phyloP scores from a whole-genome alignment of 352 stramenopile genomes.

The Globisporangium orthogonon region DNA sequence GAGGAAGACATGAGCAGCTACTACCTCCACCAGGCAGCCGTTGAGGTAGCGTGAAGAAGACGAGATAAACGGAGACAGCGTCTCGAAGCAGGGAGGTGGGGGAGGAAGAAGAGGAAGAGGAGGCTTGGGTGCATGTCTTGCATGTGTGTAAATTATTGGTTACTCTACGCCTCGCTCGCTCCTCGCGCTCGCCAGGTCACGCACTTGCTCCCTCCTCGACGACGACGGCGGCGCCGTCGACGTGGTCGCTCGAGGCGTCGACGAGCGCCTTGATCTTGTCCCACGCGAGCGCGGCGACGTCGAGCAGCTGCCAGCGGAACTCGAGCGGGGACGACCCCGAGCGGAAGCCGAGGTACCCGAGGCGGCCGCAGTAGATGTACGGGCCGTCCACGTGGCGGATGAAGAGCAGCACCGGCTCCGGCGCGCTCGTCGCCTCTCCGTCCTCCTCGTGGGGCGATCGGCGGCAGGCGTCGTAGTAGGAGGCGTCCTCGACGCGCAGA shows the following conservation, averaged over 20 bases:
- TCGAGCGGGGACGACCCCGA: constrained; percentile 29
- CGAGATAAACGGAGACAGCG: constrained; percentile 1
- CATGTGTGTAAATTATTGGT: constrained; percentile 2
- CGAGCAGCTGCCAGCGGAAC: constrained; percentile 64
- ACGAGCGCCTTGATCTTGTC: constrained; percentile 20
- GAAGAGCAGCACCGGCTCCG: constrained; percentile 40
- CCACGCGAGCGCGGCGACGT: constrained; percentile 26
- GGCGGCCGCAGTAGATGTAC: constrained; percentile 62
- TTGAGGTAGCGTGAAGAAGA: constrained; percentile 31
- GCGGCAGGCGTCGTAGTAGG: constrained; percentile 7
- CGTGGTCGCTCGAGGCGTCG: constrained; percentile 6
- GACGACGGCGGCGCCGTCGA: constrained; percentile 9
- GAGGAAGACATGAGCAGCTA: constrained; percentile 16
- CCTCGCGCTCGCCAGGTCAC: neutral
- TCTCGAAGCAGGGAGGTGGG: neutral
- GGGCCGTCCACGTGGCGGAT: constrained; percentile 38
- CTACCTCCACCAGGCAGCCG: constrained; percentile 25
- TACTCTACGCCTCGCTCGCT: too few relatives aligned
- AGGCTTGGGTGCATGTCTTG: neutral
- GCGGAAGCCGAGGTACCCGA: constrained; percentile 43
- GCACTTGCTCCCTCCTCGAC: neutral
- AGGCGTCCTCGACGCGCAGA: constrained; percentile 26
- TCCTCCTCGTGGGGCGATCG: too few relatives aligned
- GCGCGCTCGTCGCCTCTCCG: neutral
- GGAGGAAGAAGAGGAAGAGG: neutral